These are phyloP conservation scores for Pistacia vera DNA, from an alignment of 345 rosid species.

Conservation along the genomic window DNA sequence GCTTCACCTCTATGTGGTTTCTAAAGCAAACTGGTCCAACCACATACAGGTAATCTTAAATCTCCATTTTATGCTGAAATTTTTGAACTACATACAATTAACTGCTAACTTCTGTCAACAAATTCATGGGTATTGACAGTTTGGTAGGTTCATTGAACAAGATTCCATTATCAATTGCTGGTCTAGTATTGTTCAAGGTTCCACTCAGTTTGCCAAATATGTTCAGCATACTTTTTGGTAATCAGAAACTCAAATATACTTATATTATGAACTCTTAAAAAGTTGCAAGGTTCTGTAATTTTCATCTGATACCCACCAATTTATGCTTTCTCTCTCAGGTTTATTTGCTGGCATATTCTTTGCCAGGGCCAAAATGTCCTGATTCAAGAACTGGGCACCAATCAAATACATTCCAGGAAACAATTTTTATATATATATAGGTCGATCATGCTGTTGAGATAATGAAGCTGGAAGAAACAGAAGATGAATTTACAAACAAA, in stretches of 20 bases:
- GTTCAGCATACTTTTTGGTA: conserved; percentile 91
- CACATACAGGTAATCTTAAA: conserved; percentile 62
- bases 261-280: neutral
- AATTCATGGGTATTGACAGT: conserved; percentile 32
- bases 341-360: conserved; percentile 81
- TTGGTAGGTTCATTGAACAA: conserved; percentile 92
- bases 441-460: no score
- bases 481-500: neutral
- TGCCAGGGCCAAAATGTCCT: conserved; percentile 89
- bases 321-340: conserved; percentile 49
- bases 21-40: conserved; percentile 94
- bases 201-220: conserved; percentile 73
- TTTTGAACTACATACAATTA: neutral
- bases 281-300: neutral
- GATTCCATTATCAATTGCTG: conserved; percentile 82
- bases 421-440: neutral
- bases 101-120: neutral
- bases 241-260: conserved; percentile 14
- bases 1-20: conserved; percentile 98
- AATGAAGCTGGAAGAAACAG: neutral
- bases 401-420: neutral
- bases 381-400: conserved; percentile 14
- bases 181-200: conserved; percentile 73
- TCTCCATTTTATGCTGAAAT: neutral
- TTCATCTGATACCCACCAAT: neutral